phyloP scores from a whole-genome alignment of 495 filamentous ascomycete genomes.

The Clavariopsis aquatica region DNA sequence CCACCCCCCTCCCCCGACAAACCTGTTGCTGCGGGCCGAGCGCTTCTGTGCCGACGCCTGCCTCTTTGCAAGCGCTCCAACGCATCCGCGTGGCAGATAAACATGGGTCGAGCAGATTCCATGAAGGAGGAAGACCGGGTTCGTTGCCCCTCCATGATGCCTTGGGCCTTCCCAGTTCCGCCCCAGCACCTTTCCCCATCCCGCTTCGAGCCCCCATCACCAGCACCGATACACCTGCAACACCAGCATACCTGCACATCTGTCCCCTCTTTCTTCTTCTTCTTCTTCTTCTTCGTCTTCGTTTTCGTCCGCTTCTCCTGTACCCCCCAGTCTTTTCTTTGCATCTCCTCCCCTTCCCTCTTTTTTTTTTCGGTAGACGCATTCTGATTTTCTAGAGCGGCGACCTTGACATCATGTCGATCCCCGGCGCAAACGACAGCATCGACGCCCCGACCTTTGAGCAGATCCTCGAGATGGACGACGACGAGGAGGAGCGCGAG shows the following conservation, averaged over 20 bases:
- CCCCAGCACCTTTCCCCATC: not conserved
- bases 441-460: slow-evolving; percentile 82
- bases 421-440: slow-evolving; percentile 62
- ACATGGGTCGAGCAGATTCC: slow-evolving; percentile 32
- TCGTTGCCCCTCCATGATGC: slow-evolving; percentile 36
- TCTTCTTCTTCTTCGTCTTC: no score
- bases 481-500: slow-evolving; percentile 72
- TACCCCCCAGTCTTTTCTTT: not conserved
- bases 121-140: slow-evolving; percentile 33
- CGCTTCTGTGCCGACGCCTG: not conserved
- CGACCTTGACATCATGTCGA: slow-evolving; percentile 51
- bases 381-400: slow-evolving; percentile 40
- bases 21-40: not conserved
- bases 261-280: not conserved
- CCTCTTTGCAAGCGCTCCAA: not conserved
- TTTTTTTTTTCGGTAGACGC: not conserved
- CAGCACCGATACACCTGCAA: not conserved
- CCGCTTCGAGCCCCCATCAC: not conserved
- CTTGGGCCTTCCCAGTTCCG: slow-evolving; percentile 5
- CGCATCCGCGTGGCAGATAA: slow-evolving; percentile 6
- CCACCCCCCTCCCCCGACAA: no score
- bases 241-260: not conserved
- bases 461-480: slow-evolving; percentile 97
- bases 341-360: not conserved
- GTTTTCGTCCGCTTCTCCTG: not conserved